A percentile compares a stretch with the other conserved stretches of the same genome.
Conservation (phyloP, 1,284 basidiomycete genomes). For the Ustanciosporium gigantosporum region DNA sequence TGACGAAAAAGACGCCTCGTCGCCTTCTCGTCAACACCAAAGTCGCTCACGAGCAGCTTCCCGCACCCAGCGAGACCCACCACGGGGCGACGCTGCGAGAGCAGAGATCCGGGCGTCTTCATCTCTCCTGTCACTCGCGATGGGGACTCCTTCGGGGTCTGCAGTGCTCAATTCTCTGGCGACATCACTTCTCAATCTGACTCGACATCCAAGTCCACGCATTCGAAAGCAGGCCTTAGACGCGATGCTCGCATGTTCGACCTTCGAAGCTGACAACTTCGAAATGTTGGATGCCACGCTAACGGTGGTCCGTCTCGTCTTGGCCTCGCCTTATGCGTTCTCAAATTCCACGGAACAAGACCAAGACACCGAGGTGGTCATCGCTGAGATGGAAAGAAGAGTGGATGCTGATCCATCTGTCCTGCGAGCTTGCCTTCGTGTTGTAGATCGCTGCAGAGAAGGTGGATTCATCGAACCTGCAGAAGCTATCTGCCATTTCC, state of each 20-base stretch:
- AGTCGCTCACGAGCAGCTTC: neutral
- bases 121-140: constrained; percentile 14
- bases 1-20: neutral
- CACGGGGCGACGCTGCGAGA: no score
- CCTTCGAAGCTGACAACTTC: neutral
- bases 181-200: constrained; percentile 22
- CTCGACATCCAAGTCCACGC: constrained; percentile 9
- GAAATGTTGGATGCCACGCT: constrained; percentile 23
- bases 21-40: neutral
- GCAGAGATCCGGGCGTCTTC: constrained; percentile 2
- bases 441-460: constrained; percentile 7
- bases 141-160: constrained; percentile 11
- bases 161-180: constrained; percentile 25
- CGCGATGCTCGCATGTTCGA: constrained; percentile 19
- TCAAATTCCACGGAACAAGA: constrained; percentile 6
- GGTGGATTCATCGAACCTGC: constrained; percentile 2
- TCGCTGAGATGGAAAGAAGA: constrained; percentile 25
- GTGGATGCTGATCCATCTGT: constrained; percentile 22
- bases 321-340: constrained; percentile 28
- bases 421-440: constrained; percentile 18
- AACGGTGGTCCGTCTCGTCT: constrained; percentile 17
- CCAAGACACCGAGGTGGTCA: constrained; percentile 15
- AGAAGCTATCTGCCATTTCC: constrained; percentile 13
- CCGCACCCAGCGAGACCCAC: no score
- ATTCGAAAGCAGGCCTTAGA: constrained; percentile 18